phyloP scores from a whole-genome alignment of 345 rosid genomes.

The Hibiscus tridactylites region DNA sequence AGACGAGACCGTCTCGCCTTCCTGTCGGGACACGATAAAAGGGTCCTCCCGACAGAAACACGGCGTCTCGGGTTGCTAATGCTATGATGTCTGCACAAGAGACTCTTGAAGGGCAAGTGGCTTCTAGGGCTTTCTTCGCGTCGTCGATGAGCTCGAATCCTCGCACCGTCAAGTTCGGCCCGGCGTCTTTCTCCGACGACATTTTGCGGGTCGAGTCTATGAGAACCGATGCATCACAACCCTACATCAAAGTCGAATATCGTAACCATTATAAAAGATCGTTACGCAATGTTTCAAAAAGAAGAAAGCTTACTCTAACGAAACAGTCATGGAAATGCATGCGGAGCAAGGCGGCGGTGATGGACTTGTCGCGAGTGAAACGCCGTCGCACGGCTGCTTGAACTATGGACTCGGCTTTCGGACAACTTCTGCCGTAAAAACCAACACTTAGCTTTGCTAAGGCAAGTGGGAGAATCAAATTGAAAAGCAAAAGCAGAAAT shows the following conservation, averaged over 20 bases:
- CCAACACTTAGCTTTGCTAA: constrained; percentile 43
- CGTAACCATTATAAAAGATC: not conserved
- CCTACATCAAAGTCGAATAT: constrained; percentile 24
- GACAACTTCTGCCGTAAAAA: constrained; percentile 52
- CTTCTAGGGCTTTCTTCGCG: constrained; percentile 47
- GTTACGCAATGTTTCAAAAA: too few relatives aligned
- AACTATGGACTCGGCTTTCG: constrained; percentile 54
- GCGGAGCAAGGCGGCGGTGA: constrained; percentile 67
- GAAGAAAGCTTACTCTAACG: constrained; percentile 35
- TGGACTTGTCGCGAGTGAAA: constrained; percentile 31
- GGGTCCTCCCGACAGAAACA: not conserved
- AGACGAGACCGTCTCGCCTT: constrained; percentile 28
- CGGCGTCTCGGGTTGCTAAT: not conserved
- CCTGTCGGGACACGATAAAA: not conserved
- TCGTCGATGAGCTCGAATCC: constrained; percentile 54
- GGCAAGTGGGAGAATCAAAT: constrained; percentile 25
- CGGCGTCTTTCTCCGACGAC: constrained; percentile 50
- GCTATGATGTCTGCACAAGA: constrained; percentile 44
- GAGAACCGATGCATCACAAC: constrained; percentile 77
- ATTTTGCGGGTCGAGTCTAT: constrained; percentile 38
- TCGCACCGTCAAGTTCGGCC: constrained; percentile 60
- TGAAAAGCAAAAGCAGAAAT: constrained; percentile 15
- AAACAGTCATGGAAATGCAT: constrained; percentile 89
- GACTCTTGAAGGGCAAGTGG: constrained; percentile 47
- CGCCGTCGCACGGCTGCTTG: constrained; percentile 26